Evolutionary conservation across 176 grass and related monocot genomes (phyloP), one percentile per base, ranked within the genome.

Genomic region (Miscanthus lutarioriparius): DNA sequence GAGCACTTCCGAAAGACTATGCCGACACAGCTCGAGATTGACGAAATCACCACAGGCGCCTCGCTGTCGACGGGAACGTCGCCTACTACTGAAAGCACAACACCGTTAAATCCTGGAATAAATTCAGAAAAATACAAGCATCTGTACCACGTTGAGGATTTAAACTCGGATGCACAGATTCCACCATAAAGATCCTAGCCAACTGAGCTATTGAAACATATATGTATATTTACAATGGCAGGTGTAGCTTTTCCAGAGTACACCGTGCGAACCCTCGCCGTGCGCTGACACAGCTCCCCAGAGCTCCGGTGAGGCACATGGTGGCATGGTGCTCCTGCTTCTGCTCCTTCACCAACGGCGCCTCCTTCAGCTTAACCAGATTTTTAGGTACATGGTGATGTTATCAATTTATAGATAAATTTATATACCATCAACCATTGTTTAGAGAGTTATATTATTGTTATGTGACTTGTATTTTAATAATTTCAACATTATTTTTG

Each of bases 241-340:
- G 81, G 81, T 15, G 81, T 83, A 3, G 70, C 63, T 2, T 74
- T 83, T 3, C 64, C 81, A 33, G n/a, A n/a, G 74, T 38, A 38
- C 83, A 85, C 74, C 83, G 83, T 49, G 25, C 23, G 4, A 85
- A 85, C 64, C 74, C 83, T 68, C 74, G 74, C 0, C 83, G 83
- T 43, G 83, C 74, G 44, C 68, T 85, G 64, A 17, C 64, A 16
- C 73, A 85, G 45, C 74, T 85, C n/a, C n/a, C 23, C 83, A 68
- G 5, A 85, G 83, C 63, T 85, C 73, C 1, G 74, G 83, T 30
- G 74, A 25, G 19, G 45, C 62, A 12, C n/a, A n/a, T n/a, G n/a
- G n/a, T n/a, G n/a, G n/a, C 47, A 5, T 4, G 44, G 3, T 4
- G 10, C 6, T 54, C 20, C 14, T 2, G 36, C 26, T 13, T 17